A percentile compares a stretch with the other conserved stretches of the same genome.
Conservation (phyloP, 495 filamentous ascomycete genomes). For the Aspergillus olivimuriae region DNA sequence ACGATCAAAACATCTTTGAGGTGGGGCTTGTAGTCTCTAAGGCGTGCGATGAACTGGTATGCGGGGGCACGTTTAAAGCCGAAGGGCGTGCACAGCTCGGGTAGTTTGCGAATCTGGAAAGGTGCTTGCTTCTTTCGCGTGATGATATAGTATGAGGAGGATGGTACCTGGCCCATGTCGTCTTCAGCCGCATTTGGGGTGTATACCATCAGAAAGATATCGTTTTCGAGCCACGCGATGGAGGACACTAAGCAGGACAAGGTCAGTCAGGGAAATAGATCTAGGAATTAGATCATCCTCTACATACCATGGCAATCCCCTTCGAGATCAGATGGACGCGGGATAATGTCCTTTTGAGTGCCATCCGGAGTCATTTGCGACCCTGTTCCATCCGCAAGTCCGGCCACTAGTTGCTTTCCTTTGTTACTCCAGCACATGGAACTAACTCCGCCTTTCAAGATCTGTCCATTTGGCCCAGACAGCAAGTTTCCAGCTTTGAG, state of each 20-base stretch:
- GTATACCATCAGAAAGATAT: conserved; percentile 75
- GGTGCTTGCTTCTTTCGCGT: conserved; percentile 50
- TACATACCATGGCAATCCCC: conserved; percentile 58
- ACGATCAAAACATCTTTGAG: conserved; percentile 76
- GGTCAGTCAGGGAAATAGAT: conserved; percentile 12
- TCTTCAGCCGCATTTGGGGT: conserved; percentile 55
- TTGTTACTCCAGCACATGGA: conserved; percentile 87
- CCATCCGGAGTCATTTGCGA: conserved; percentile 82
- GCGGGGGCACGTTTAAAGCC: conserved; percentile 57
- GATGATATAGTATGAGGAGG: conserved; percentile 69
- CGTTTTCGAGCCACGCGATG: conserved; percentile 81
- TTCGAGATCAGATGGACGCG: conserved; percentile 64
- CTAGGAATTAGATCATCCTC: background rate
- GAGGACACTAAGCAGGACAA: conserved; percentile 60
- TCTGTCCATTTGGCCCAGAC: conserved; percentile 55
- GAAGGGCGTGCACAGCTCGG: conserved; percentile 65
- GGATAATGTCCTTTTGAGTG: conserved; percentile 65
- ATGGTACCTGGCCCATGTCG: conserved; percentile 41
- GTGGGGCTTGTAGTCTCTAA: conserved; percentile 72
- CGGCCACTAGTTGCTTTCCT: conserved; percentile 89
- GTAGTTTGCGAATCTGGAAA: conserved; percentile 66
- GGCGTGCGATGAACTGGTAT: conserved; percentile 66
- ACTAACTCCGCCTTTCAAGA: conserved; percentile 68
- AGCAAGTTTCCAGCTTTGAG: conserved; percentile 58
- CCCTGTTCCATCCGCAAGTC: conserved; percentile 72